Evolutionary conservation across 352 stramenopile species (phyloP), one percentile per base, ranked within the genome.

Genomic region (Phytophthora pinifolia): DNA sequence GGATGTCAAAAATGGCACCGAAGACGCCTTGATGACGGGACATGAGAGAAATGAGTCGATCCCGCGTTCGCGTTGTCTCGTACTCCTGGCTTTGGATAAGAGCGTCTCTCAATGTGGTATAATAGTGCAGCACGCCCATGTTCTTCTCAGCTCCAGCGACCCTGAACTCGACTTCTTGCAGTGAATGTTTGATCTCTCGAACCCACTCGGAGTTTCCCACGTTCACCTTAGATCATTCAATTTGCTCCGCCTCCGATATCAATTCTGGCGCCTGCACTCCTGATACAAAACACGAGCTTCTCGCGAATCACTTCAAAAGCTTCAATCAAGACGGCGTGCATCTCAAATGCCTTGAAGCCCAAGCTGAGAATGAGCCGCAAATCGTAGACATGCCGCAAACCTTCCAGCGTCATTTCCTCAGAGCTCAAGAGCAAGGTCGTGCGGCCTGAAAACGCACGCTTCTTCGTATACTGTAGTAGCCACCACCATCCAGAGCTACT

Each of bases 161-260:
- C n/a, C 27, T 14, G 18, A 32, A 33, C 38, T 61, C 56, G 12
- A 53, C 20, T 3, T 15, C 41, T 25, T 70, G 47, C 1, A 78
- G 47, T 1, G 55, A 49, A 3, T 30, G 43, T 56, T 78, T 71
- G 20, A 78, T 64, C 25, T 74, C 69, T 9, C 38, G 25, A 2
- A 74, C 69, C 65, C 69, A 77, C 22, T 57, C 69, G 1, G 54
- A 54, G 30, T 67, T 72, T 36, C 66, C 65, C 17, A 66, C 59
- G 49, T 72, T 72, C n/a, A 72, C 59, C 12, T 78, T 74, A 31
- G 72, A 57, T 41, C 64, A 65, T 17, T 63, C 38, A 8, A 72
- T 35, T 9, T 64, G 20, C 20, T 74, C 65, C 10, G 46, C 25
- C 15, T 63, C 46, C 10, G 39, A 31, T 15, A 64, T 49, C 10